Conservation (phyloP, 225 moss, liverwort and hornwort genomes). For the Polytrichum commune region DNA sequence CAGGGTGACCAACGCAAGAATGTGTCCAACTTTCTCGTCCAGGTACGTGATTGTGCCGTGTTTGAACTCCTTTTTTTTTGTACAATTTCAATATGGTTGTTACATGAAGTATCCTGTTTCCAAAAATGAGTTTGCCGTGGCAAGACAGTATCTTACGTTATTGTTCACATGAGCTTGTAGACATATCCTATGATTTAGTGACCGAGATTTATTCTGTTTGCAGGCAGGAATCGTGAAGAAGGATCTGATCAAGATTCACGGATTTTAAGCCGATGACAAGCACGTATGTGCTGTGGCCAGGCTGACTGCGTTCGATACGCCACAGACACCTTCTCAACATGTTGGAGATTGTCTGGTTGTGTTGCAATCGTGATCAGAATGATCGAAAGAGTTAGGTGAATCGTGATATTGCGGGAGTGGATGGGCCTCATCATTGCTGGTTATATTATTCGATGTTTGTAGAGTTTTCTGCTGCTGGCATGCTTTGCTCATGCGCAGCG, state of each 20-base stretch:
- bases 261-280: constrained; percentile 44
- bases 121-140: neutral
- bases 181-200: neutral
- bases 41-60: constrained; percentile 20
- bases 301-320: constrained; percentile 2
- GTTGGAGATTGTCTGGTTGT: neutral
- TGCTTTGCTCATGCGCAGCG: too few relatives aligned
- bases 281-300: constrained; percentile 8
- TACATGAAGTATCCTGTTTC: neutral
- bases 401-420: neutral
- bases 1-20: constrained; percentile 91
- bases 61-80: neutral
- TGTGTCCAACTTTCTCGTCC: constrained; percentile 81
- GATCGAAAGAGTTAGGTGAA: neutral
- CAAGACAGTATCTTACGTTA: neutral
- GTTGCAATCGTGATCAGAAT: neutral
- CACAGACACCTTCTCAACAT: constrained; percentile 1
- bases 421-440: neutral
- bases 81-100: neutral
- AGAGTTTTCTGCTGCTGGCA: neutral
- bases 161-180: too few relatives aligned
- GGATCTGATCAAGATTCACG: constrained; percentile 95
- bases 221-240: constrained; percentile 96
- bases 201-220: neutral
- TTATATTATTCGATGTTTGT: neutral